These are phyloP conservation scores for Russula abietina DNA, from an alignment of 768 basidiomycete genomes.

Conservation along the genomic window DNA sequence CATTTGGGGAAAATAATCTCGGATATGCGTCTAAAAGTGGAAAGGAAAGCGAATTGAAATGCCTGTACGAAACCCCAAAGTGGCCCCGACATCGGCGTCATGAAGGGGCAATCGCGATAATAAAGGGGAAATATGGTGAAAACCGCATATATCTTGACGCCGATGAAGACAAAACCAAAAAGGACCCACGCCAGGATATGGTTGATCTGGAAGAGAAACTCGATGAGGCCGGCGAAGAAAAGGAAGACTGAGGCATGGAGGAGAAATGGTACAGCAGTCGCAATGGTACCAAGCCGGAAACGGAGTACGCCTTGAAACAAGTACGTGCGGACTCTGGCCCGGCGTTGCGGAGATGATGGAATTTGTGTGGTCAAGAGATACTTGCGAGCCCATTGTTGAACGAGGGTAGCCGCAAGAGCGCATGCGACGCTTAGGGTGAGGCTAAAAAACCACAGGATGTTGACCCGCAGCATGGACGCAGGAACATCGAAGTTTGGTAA, in stretches of 20 bases:
- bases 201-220: slow-evolving; percentile 5
- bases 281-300: slow-evolving; percentile 1
- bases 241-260: slow-evolving; percentile 10
- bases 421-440: neutral
- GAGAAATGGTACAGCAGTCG: slow-evolving; percentile 1
- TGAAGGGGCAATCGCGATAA: slow-evolving; percentile 13
- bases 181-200: neutral
- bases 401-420: slow-evolving; percentile 9
- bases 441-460: slow-evolving; percentile 11
- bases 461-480: neutral
- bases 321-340: neutral
- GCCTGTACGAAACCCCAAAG: slow-evolving; percentile 6
- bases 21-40: neutral
- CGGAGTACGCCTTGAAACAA: slow-evolving; percentile 3
- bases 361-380: slow-evolving; percentile 7
- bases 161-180: neutral
- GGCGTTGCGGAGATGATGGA: slow-evolving; percentile 2
- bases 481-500: neutral
- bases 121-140: slow-evolving; percentile 7
- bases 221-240: slow-evolving; percentile 10
- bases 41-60: neutral
- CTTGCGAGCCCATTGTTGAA: slow-evolving; percentile 14
- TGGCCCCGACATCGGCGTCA: slow-evolving; percentile 8
- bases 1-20: neutral
- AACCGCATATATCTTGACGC: neutral